A percentile compares a stretch with the other conserved stretches of the same genome.
These are phyloP conservation scores for Dendrobium officinale DNA, from an alignment of 106 monocot genomes.

Conservation along the genomic window DNA sequence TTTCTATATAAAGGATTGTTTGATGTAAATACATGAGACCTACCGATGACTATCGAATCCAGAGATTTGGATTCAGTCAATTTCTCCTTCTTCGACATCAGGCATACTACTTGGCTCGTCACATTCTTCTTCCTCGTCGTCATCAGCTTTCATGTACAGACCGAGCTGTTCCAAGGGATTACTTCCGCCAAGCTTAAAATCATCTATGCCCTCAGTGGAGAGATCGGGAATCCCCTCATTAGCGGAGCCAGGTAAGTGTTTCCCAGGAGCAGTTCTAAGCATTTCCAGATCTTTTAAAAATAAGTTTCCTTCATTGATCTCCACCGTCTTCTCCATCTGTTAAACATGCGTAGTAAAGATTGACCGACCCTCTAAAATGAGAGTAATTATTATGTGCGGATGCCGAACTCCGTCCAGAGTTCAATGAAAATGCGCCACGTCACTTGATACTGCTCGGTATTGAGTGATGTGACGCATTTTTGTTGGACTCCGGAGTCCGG, in stretches of 20 bases:
- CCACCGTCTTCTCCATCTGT: slow-evolving; percentile 85
- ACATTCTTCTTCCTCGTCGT: slow-evolving; percentile 77
- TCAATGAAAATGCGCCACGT: too few relatives aligned
- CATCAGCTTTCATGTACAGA: slow-evolving; percentile 79
- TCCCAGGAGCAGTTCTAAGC: slow-evolving; percentile 43
- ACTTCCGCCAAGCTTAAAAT: slow-evolving; percentile 48
- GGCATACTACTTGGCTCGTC: slow-evolving; percentile 18
- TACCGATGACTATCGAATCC: not conserved
- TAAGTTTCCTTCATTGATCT: slow-evolving; percentile 55
- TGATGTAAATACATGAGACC: not conserved
- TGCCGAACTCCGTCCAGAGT: too few relatives aligned
- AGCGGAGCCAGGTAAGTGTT: slow-evolving; percentile 49
- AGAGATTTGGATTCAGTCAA: slow-evolving; percentile 29
- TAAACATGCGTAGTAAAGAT: not conserved
- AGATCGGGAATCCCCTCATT: slow-evolving; percentile 55
- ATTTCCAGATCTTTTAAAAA: slow-evolving; percentile 81
- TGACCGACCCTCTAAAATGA: not conserved
- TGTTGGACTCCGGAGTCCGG: too few relatives aligned
- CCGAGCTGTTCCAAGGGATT: slow-evolving; percentile 92
- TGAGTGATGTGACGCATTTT: too few relatives aligned
- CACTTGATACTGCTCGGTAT: too few relatives aligned
- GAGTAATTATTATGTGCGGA: too few relatives aligned
- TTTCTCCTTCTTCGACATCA: slow-evolving; percentile 58
- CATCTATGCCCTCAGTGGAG: slow-evolving; percentile 49
- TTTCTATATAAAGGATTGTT: not conserved